Evolutionary conservation across 495 filamentous ascomycete species (phyloP).

Genomic region (Daldinia loculata): DNA sequence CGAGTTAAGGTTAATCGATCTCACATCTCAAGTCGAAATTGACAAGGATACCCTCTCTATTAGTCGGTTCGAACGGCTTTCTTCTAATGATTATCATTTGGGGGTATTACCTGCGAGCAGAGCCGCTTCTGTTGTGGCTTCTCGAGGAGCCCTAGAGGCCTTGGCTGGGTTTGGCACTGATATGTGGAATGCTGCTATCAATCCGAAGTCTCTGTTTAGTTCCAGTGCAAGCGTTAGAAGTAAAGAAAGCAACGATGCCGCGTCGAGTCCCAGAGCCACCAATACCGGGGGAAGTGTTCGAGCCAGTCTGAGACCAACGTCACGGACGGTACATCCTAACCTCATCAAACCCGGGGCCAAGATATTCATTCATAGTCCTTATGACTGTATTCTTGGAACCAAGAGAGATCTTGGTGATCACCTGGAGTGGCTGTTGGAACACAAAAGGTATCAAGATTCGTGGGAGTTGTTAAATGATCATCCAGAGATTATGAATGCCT

Average conservation of each 20-base stretch:
- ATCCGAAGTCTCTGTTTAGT: conserved; percentile 83
- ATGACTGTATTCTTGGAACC: conserved; percentile 88
- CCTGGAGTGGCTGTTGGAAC: conserved; percentile 82
- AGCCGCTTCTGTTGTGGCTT: conserved; percentile 64
- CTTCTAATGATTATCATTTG: conserved; percentile 93
- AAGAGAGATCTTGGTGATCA: conserved; percentile 86
- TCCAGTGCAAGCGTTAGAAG: conserved; percentile 86
- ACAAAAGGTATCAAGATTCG: conserved; percentile 78
- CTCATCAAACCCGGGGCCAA: conserved; percentile 76
- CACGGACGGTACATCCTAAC: conserved; percentile 53
- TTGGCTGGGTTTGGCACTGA: conserved; percentile 65
- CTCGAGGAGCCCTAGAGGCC: conserved; percentile 74
- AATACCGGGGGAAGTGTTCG: conserved; percentile 44
- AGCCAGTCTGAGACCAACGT: conserved; percentile 16
- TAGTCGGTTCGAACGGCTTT: conserved; percentile 82
- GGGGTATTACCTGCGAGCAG: conserved; percentile 80
- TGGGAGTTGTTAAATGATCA: conserved; percentile 89
- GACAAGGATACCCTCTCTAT: conserved; percentile 82
- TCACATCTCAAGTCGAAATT: conserved; percentile 78
- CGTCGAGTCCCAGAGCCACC: conserved; percentile 44
- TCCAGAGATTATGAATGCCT: conserved; percentile 70
- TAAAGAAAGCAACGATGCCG: conserved; percentile 65
- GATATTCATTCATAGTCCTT: conserved; percentile 95
- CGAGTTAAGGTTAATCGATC: conserved; percentile 88
- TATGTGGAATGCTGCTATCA: conserved; percentile 83